phyloP scores from a whole-genome alignment of 2,329 filamentous ascomycete species.

The Lecanicillium sp. region DNA sequence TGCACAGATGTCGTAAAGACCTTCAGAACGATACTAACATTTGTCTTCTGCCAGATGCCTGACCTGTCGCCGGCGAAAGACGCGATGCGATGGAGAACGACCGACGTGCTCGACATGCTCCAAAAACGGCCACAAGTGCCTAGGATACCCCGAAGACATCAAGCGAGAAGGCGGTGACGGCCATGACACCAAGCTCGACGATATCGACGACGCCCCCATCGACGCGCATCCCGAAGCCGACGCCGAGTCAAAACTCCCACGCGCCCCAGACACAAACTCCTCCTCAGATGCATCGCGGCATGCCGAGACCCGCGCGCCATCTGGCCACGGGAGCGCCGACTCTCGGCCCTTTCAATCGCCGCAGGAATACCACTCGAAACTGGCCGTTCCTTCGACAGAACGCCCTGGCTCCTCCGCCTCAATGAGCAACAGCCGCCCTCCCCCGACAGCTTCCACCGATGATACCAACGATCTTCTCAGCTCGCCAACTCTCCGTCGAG shows the following conservation, averaged over 20 bases:
- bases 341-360: no score
- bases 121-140: conserved; percentile 61
- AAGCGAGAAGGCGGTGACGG: conserved; percentile 31
- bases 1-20: no score
- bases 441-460: conserved; percentile 13
- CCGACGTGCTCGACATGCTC: conserved; percentile 65
- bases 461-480: conserved; percentile 18
- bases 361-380: no score
- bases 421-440: conserved; percentile 2
- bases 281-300: no score
- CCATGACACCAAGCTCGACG: conserved; percentile 16
- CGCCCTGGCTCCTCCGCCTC: conserved; percentile 4
- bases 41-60: conserved; percentile 43
- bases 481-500: conserved; percentile 40
- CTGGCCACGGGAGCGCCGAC: no score
- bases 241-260: conserved; percentile 13
- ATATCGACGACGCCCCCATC: conserved; percentile 17
- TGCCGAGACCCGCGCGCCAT: no score
- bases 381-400: not conserved
- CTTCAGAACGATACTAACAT: no score
- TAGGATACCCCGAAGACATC: conserved; percentile 54
- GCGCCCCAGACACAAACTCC: no score
- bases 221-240: conserved; percentile 29
- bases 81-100: conserved; percentile 65
- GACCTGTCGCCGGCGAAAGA: conserved; percentile 70